These are phyloP conservation scores for Clohesyomyces aquaticus DNA, from an alignment of 495 filamentous ascomycete species.

Conservation along the genomic window DNA sequence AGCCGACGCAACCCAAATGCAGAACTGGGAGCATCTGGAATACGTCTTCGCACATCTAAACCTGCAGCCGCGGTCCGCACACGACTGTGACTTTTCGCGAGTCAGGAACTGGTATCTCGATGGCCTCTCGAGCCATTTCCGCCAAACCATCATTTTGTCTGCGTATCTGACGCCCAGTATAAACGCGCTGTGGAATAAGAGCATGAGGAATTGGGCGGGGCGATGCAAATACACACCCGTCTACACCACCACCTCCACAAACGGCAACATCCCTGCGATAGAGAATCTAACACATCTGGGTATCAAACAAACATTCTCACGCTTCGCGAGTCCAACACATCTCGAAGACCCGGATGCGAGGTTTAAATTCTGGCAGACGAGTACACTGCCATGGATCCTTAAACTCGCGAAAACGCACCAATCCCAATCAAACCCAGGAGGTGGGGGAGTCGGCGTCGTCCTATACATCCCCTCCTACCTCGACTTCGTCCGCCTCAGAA, in stretches of 20 bases:
- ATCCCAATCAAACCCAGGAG: too few relatives aligned
- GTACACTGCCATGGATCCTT: conserved; percentile 67
- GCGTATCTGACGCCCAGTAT: conserved; percentile 89
- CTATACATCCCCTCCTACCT: conserved; percentile 91
- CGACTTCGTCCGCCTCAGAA: conserved; percentile 90
- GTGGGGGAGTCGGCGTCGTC: conserved; percentile 62
- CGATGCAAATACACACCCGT: conserved; percentile 69
- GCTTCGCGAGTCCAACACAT: conserved; percentile 73
- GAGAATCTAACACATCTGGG: conserved; percentile 50
- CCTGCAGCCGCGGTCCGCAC: conserved; percentile 82
- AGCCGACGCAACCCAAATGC: conserved; percentile 91
- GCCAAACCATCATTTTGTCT: conserved; percentile 80
- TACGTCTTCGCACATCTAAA: conserved; percentile 92
- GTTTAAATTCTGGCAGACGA: conserved; percentile 88
- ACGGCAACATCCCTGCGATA: too few relatives aligned
- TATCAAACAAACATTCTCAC: conserved; percentile 84
- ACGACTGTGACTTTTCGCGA: conserved; percentile 91
- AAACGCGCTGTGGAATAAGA: conserved; percentile 72
- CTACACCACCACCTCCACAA: conserved; percentile 69
- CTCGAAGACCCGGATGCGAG: conserved; percentile 79
- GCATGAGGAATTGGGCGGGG: conserved; percentile 79
- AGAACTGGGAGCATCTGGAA: conserved; percentile 96
- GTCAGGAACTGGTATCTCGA: conserved; percentile 93
- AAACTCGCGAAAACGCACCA: conserved; percentile 49
- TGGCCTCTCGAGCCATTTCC: conserved; percentile 73